These are phyloP conservation scores for Microbotryum violaceum DNA, from an alignment of 1,284 basidiomycete species.

Conservation along the genomic window DNA sequence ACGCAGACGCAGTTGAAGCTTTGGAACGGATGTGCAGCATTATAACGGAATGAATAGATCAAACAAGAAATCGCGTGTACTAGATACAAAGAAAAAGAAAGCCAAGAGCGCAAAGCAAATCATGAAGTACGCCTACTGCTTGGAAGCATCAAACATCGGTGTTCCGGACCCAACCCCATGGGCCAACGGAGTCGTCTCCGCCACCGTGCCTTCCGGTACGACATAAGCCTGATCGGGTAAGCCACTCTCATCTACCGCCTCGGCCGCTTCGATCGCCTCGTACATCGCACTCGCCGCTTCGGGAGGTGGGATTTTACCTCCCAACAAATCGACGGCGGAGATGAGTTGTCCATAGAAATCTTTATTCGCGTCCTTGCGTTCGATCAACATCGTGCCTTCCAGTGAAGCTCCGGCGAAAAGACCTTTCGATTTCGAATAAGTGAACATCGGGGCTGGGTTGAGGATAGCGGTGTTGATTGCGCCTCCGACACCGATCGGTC, in stretches of 20 bases:
- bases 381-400: constrained; percentile 90
- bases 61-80: too few species aligned
- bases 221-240: constrained; percentile 26
- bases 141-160: background rate
- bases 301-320: constrained; percentile 84
- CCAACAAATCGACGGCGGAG: constrained; percentile 77
- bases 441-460: constrained; percentile 94
- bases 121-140: background rate
- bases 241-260: constrained; percentile 27
- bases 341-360: constrained; percentile 93
- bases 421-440: constrained; percentile 61
- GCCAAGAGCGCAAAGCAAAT: background rate
- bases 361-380: constrained; percentile 48
- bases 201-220: constrained; percentile 23
- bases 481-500: constrained; percentile 91
- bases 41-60: too few species aligned
- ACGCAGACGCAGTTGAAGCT: too few species aligned
- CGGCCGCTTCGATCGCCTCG: constrained; percentile 71
- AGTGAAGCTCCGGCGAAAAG: constrained; percentile 91
- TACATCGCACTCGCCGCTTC: constrained; percentile 72
- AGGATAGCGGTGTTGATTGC: constrained; percentile 78
- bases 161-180: background rate
- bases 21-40: too few species aligned
- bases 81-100: too few species aligned
- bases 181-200: constrained; percentile 4